phyloP scores from a whole-genome alignment of 2,329 filamentous ascomycete genomes.

The Phyllosticta citrichinensis region DNA sequence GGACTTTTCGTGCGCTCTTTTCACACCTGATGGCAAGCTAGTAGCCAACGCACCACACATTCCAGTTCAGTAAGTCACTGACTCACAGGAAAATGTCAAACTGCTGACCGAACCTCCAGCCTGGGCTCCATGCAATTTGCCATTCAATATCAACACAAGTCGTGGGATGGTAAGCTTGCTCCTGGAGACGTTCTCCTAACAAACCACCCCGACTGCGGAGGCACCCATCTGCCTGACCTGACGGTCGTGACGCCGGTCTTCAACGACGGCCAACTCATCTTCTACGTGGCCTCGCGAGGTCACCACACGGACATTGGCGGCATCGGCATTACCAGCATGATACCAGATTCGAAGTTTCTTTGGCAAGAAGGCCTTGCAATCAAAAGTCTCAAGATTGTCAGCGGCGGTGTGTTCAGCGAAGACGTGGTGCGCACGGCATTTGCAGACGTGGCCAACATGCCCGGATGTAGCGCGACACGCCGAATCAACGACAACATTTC shows the following conservation, averaged over 20 bases:
- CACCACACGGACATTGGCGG: constrained; percentile 23
- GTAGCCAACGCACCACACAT: constrained; percentile 22
- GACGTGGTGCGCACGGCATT: constrained; percentile 20
- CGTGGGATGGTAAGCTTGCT: constrained; percentile 14
- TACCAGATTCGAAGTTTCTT: constrained; percentile 36
- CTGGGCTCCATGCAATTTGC: constrained; percentile 19
- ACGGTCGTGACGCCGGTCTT: constrained; percentile 21
- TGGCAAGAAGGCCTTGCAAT: constrained; percentile 40
- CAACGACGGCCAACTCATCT: constrained; percentile 15
- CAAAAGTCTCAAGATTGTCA: constrained; percentile 30
- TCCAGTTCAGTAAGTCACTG: constrained; percentile 14
- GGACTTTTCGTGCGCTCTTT: constrained; percentile 20
- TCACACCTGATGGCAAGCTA: constrained; percentile 16
- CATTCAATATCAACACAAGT: constrained; percentile 19
- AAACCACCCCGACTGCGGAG: constrained; percentile 20
- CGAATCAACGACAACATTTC: constrained; percentile 25
- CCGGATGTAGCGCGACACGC: constrained; percentile 23
- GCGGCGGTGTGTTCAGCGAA: constrained; percentile 28
- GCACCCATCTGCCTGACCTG: constrained; percentile 22
- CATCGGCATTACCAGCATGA: constrained; percentile 21
- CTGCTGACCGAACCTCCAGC: neutral
- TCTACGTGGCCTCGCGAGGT: constrained; percentile 21
- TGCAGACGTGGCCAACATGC: constrained; percentile 18
- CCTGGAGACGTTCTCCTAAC: constrained; percentile 21
- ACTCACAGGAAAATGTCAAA: fast-evolving